phyloP scores from a whole-genome alignment of 257 asterid genomes.

The Forsythia viridissima region DNA sequence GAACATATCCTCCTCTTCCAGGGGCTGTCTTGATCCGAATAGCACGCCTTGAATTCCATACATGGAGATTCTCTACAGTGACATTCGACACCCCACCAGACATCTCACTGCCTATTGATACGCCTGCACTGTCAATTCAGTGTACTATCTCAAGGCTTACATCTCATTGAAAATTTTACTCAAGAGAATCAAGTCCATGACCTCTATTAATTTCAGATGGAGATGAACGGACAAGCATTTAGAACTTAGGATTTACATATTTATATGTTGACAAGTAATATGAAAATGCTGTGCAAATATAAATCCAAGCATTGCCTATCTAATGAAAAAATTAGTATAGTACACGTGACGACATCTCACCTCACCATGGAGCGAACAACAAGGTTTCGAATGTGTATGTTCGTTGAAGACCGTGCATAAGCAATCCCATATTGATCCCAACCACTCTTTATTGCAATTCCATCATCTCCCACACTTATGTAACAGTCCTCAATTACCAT shows the following conservation, averaged over 20 bases:
- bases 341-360: constrained; percentile 32
- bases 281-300: too few relatives aligned
- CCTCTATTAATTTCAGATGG: not conserved
- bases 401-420: constrained; percentile 76
- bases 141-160: not conserved
- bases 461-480: constrained; percentile 96
- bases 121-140: constrained; percentile 26
- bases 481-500: constrained; percentile 93
- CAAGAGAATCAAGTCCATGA: not conserved
- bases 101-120: constrained; percentile 41
- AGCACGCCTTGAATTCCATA: constrained; percentile 35
- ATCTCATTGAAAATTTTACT: not conserved
- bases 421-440: constrained; percentile 94
- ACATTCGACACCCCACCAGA: constrained; percentile 40
- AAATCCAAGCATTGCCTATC: not conserved
- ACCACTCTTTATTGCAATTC: constrained; percentile 93
- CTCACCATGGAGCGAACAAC: constrained; percentile 94
- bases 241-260: too few relatives aligned
- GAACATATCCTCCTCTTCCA: constrained; percentile 37
- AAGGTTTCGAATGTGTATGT: constrained; percentile 76
- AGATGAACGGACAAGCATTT: not conserved
- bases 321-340: not conserved
- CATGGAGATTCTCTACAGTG: constrained; percentile 31
- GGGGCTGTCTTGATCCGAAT: constrained; percentile 40
- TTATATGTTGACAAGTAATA: too few relatives aligned